Conservation (phyloP, 2,329 filamentous ascomycete species). For the Ophiocordyceps camponoti-floridani region DNA sequence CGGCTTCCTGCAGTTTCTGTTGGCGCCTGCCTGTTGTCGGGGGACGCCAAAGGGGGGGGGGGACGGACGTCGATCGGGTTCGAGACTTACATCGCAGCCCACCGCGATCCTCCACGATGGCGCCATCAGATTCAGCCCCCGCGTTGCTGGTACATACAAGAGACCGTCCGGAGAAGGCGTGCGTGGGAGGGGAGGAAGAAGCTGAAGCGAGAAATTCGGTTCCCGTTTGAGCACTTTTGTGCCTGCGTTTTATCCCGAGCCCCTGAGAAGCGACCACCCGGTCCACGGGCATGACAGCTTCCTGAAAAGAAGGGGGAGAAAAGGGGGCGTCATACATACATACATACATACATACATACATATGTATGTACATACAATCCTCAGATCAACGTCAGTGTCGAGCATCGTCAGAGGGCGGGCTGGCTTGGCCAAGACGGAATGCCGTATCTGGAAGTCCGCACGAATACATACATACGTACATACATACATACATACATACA, state of each 20-base stretch:
- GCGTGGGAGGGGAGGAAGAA: not conserved
- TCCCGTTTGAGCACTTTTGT: not conserved
- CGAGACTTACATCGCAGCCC: slow-evolving; percentile 32
- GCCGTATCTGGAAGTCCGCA: not conserved
- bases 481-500: no score
- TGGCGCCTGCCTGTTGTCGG: no score
- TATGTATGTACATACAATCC: not conserved
- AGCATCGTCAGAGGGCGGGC: not conserved
- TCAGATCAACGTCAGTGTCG: no score
- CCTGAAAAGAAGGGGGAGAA: not conserved
- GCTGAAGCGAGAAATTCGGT: not conserved
- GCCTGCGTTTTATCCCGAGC: slow-evolving; percentile 2
- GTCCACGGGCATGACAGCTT: slow-evolving; percentile 1
- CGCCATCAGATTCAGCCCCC: slow-evolving; percentile 14
- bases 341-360: no score
- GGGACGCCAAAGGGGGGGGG: no score
- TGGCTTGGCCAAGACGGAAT: not conserved
- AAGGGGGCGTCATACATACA: no score
- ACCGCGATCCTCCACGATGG: slow-evolving; percentile 34
- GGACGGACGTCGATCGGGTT: no score
- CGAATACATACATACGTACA: no score
- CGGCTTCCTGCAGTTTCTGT: slow-evolving; percentile 38
- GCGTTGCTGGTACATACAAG: not conserved
- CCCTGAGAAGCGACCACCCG: not conserved
- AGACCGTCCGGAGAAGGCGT: not conserved